Base-by-base conservation (phyloP, 306 rosid species). In the Pueraria montana region DNA sequence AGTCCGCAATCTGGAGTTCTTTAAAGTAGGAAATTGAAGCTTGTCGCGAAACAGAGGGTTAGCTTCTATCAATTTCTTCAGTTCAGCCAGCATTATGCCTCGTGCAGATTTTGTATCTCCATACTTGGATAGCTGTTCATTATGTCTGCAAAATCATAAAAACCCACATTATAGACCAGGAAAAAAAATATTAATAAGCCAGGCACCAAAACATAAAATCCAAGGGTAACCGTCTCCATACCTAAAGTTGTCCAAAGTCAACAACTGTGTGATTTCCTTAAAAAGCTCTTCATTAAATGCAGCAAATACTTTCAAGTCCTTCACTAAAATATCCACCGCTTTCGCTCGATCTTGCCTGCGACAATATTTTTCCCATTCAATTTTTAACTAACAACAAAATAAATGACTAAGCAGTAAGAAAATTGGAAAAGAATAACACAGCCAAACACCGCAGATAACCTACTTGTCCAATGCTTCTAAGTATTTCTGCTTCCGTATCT, bases 101-200 rank as follows among this genome's bases (percentile, higher is more conserved):
- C 99, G 89, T 11, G 99, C 99, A 75, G 99, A 92, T 86, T 96
- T 96, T 6, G 99, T 94, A 84, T 96, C 99, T 80, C 99, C 99
- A 73, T 96, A 96, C 80, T 96, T 96, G 38, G 99, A 96, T 73
- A 96, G 90, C 91, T 96, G 99, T 79, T 96, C 99, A 82, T 96
- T 96, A 67, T 96, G 95, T 83, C 99, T 96, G 95, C 84, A 86
- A 84, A 88, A 71, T 36, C 78, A 87, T 50, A 65, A 20, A 67
- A 72, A 83, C 8, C 9, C 36, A 34, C 13, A 17, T 36, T 62
- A 67, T 65, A 24, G 3, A 20, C 82, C 46, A 84, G 58, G 21
- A 34, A 2, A 77, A 21, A 42, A 30, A 26, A 34, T 27, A 65
- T 2, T 8, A 84, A 26, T 18, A 63, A 52, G 20, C 64, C 48